phyloP scores from a whole-genome alignment of 2,329 filamentous ascomycete genomes.

The Nakataea oryzae region DNA sequence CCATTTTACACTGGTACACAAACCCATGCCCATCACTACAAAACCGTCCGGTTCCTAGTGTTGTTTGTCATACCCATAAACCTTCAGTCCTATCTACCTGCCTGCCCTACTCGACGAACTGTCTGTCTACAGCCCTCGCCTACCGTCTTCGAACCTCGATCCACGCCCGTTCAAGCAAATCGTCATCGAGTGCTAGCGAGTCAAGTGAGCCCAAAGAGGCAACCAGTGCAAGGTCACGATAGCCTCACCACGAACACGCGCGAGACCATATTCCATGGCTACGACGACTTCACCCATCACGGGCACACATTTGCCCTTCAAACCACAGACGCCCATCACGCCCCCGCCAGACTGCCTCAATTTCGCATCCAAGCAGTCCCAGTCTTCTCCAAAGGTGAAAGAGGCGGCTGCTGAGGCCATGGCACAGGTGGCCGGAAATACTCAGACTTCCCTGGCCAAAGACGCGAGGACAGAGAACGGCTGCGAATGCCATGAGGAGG shows the following conservation, averaged over 20 bases:
- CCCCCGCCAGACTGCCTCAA: slow-evolving; percentile 26
- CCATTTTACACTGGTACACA: background rate
- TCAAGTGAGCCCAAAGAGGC: background rate
- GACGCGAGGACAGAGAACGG: slow-evolving; percentile 4
- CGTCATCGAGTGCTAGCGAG: background rate
- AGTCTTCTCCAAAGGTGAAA: background rate
- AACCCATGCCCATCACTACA: background rate
- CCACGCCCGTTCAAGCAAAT: background rate
- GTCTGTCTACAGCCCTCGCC: background rate
- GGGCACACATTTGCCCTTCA: slow-evolving; percentile 16
- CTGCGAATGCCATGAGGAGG: slow-evolving; percentile 3
- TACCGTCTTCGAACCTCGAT: background rate
- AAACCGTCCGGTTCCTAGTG: background rate
- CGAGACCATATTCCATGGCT: background rate
- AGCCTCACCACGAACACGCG: background rate
- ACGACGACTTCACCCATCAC: slow-evolving; percentile 14
- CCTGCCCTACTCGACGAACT: background rate
- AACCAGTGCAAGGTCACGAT: background rate
- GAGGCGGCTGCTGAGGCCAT: background rate
- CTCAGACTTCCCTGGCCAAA: background rate
- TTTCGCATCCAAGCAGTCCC: slow-evolving; percentile 16
- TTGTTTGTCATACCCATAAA: background rate
- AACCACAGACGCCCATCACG: slow-evolving; percentile 24
- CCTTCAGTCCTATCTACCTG: background rate
- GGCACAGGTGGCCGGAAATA: background rate